Conservation (phyloP, 257 asterid species). For the Lycium ferocissimum region DNA sequence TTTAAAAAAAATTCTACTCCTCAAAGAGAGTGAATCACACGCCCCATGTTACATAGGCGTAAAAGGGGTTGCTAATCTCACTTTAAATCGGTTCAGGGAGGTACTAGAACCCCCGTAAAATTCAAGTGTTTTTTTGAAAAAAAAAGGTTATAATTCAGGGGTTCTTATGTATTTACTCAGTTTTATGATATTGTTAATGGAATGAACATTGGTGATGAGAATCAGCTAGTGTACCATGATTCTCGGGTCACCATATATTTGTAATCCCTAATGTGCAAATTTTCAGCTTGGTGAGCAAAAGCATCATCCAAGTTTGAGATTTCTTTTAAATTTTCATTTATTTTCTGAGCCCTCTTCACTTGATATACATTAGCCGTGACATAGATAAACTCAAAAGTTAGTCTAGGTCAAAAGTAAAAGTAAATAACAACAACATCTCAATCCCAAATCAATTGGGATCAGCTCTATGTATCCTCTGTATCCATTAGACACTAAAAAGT, state of each 20-base stretch:
- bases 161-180: too few species aligned
- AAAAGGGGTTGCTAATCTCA: too few species aligned
- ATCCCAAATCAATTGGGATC: constrained; percentile 12
- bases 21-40: too few species aligned
- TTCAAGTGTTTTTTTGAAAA: too few species aligned
- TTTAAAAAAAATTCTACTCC: too few species aligned
- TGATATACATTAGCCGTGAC: constrained; percentile 23
- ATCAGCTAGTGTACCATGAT: not conserved
- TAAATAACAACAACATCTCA: not conserved
- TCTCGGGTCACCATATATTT: not conserved
- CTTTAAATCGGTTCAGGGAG: too few species aligned
- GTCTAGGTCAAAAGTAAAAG: constrained; percentile 21
- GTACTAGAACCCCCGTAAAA: too few species aligned
- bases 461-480: not conserved
- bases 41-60: too few species aligned
- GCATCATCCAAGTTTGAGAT: not conserved
- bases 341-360: not conserved
- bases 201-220: not conserved
- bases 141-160: too few species aligned
- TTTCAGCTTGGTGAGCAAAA: not conserved
- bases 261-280: not conserved
- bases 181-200: too few species aligned
- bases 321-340: not conserved
- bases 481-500: constrained; percentile 8
- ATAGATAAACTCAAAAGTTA: constrained; percentile 16